Evolutionary conservation across 2,329 filamentous ascomycete species (phyloP).

Genomic region (Xylariaceae sp.): DNA sequence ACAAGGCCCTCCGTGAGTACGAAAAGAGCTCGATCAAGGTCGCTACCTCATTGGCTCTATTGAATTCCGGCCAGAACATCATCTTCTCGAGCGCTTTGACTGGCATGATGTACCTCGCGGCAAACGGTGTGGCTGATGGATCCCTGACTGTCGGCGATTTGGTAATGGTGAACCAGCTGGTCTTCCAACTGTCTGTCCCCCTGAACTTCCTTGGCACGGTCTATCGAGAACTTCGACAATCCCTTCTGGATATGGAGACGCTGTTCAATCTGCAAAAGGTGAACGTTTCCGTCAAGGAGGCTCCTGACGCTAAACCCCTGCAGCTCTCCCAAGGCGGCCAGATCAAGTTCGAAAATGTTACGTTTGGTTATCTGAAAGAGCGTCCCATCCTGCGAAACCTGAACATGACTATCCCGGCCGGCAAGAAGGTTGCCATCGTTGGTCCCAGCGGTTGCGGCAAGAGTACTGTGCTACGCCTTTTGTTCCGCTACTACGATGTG

Average conservation of each 20-base stretch:
- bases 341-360: conserved; percentile 91
- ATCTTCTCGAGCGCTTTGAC: conserved; percentile 94
- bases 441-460: conserved; percentile 95
- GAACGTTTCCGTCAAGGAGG: conserved; percentile 79
- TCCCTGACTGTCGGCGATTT: conserved; percentile 86
- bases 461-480: conserved; percentile 80
- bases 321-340: conserved; percentile 72
- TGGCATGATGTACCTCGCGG: conserved; percentile 96
- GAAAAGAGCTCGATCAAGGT: conserved; percentile 96
- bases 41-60: conserved; percentile 82
- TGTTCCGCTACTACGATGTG: conserved; percentile 93
- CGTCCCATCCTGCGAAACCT: conserved; percentile 83
- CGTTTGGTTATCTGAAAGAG: conserved; percentile 84
- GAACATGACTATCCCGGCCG: conserved; percentile 83
- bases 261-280: conserved; percentile 97
- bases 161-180: conserved; percentile 97
- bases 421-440: conserved; percentile 92
- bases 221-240: conserved; percentile 91
- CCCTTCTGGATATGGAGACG: conserved; percentile 95
- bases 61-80: conserved; percentile 94
- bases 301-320: conserved; percentile 66
- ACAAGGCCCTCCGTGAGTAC: conserved; percentile 78
- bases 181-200: conserved; percentile 95
- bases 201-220: conserved; percentile 98
- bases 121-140: conserved; percentile 78